These are phyloP conservation scores for Umbilicus rupestris DNA, from an alignment of 164 flowering plant genomes.

Conservation along the genomic window DNA sequence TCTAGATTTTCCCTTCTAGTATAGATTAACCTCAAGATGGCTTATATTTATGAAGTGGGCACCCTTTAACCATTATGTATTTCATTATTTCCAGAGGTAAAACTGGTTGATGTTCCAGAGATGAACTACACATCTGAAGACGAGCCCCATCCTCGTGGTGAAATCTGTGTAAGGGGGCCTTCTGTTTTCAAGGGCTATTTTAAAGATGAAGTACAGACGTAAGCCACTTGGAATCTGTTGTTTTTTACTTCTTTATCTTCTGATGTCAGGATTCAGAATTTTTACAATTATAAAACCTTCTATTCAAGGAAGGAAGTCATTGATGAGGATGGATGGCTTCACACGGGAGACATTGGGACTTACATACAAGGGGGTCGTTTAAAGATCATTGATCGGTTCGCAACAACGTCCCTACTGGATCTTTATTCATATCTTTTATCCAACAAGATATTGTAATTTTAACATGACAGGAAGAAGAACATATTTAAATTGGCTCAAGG, in stretches of 20 bases:
- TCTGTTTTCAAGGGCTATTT: conserved; percentile 75
- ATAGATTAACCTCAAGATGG: too few species aligned
- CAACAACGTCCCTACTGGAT: too few species aligned
- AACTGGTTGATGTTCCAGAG: conserved; percentile 93
- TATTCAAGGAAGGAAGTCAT: conserved; percentile 61
- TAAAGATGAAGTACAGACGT: conserved; percentile 94
- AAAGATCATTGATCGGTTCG: conserved; percentile 96
- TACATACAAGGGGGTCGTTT: conserved; percentile 81
- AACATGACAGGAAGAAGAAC: conserved; percentile 77
- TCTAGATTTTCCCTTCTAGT: too few species aligned
- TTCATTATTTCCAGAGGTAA: conserved; percentile 51
- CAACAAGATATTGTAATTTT: too few species aligned
- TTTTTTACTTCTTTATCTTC: background rate
- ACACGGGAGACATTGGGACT: conserved; percentile 86
- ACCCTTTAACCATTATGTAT: too few species aligned
- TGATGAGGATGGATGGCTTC: conserved; percentile 93
- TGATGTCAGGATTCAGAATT: background rate
- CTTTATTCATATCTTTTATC: too few species aligned
- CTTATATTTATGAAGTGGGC: too few species aligned
- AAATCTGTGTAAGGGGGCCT: conserved; percentile 91
- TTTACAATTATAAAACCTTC: conserved; percentile 6
- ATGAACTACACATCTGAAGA: conserved; percentile 94
- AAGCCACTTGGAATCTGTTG: conserved; percentile 11
- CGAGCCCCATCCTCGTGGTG: conserved; percentile 87
- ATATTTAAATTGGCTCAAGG: conserved; percentile 97